Conservation (phyloP, 2,329 filamentous ascomycete species). For the Aspergillus tamarii region DNA sequence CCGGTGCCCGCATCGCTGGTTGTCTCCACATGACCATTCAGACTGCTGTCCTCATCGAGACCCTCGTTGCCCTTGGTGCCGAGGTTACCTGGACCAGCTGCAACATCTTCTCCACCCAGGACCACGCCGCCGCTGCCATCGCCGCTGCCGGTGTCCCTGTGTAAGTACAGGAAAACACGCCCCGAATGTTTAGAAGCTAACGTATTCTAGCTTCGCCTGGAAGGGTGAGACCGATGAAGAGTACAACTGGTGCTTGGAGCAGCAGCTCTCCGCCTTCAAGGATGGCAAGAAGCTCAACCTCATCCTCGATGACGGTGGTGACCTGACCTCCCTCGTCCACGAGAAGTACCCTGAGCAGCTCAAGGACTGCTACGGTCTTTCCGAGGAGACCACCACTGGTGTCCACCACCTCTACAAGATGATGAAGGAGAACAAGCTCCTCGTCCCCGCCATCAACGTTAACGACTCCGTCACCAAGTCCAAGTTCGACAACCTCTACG, state of each 20-base stretch:
- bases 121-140: slow-evolving; percentile 97
- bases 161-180: slow-evolving; percentile 39
- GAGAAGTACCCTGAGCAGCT: slow-evolving; percentile 98
- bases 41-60: slow-evolving; percentile 99
- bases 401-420: slow-evolving; percentile 99
- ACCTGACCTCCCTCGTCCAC: slow-evolving; percentile 95
- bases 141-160: slow-evolving; percentile 91
- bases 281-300: slow-evolving; percentile 95
- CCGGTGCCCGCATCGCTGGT: slow-evolving; percentile 92
- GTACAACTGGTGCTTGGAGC: slow-evolving; percentile 99
- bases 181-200: slow-evolving; percentile 3
- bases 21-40: slow-evolving; percentile 99
- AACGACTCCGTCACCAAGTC: slow-evolving; percentile 99
- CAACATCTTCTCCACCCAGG: slow-evolving; percentile 99
- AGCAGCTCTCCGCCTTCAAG: slow-evolving; percentile 97
- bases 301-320: slow-evolving; percentile 98
- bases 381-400: slow-evolving; percentile 99
- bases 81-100: slow-evolving; percentile 99
- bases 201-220: slow-evolving; percentile 62
- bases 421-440: slow-evolving; percentile 86
- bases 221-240: slow-evolving; percentile 98
- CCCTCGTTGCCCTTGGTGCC: slow-evolving; percentile 87
- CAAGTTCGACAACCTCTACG: slow-evolving; percentile 99
- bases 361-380: slow-evolving; percentile 96
- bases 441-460: slow-evolving; percentile 97